These are phyloP conservation scores for Phytophthora colocasiae DNA, from an alignment of 352 stramenopile species.

Conservation along the genomic window DNA sequence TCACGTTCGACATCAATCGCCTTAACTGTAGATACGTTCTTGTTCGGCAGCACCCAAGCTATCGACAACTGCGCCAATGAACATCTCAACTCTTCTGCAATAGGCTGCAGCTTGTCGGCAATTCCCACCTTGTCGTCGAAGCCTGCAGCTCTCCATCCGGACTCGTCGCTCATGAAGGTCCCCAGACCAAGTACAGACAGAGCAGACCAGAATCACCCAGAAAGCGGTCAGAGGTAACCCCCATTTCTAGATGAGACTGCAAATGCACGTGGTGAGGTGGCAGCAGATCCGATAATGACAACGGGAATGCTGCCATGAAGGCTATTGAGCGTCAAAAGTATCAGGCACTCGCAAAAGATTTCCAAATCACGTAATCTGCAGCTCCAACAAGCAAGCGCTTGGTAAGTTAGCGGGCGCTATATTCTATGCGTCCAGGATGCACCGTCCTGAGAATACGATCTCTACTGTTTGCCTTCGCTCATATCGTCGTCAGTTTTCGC, in stretches of 20 bases:
- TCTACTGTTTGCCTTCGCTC: constrained; percentile 22
- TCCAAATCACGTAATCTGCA: background rate
- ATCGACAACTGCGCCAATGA: constrained; percentile 12
- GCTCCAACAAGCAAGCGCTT: background rate
- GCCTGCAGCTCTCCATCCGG: background rate
- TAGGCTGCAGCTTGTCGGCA: background rate
- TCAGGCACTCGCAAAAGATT: no score
- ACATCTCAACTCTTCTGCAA: background rate
- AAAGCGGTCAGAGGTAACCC: constrained; percentile 27
- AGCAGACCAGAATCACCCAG: constrained; percentile 51
- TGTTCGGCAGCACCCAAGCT: constrained; percentile 11
- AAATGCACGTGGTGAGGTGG: background rate
- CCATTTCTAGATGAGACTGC: background rate
- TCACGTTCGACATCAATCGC: constrained; percentile 2
- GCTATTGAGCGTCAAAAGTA: no score
- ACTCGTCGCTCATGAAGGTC: constrained; percentile 29
- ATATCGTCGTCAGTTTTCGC: constrained; percentile 20
- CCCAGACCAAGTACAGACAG: constrained; percentile 49
- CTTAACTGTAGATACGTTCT: constrained; percentile 12
- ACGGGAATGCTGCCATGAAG: no score
- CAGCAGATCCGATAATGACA: background rate
- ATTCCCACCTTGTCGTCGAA: background rate
- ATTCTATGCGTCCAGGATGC: constrained; percentile 18
- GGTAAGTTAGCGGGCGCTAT: constrained; percentile 22
- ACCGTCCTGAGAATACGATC: constrained; percentile 22